Evolutionary conservation across 257 asterid species (phyloP), one percentile per base, ranked within the genome.

Genomic region (Plantago major): DNA sequence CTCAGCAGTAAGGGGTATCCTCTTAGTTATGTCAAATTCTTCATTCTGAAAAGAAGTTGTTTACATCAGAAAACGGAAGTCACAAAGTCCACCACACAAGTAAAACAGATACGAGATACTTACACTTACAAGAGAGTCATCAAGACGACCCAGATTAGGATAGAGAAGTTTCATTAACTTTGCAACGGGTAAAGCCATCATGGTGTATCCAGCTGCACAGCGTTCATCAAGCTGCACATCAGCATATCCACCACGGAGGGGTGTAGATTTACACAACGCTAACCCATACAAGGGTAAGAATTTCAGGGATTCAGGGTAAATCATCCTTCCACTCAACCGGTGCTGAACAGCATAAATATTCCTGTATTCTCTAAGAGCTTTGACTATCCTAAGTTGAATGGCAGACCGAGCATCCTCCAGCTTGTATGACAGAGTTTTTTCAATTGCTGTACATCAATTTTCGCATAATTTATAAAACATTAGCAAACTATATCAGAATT

Each of bases 261-360:
- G 80, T 46, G 76, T 78, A 67, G 97, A 87, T 76, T 84, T 93
- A 67, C 77, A 72, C 65, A 93, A 66, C 46, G 96, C 92, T 64
- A 90, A 71, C 65, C 83, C 90, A 69, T 82, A 87, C 69, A 84
- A 73, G 49, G 82, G 75, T 72, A 85, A 73, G 67, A 76, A 84
- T 76, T 87, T 85, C 54, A 90, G 76, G 12, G 99, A 87, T 56
- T 90, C 96, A 8, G 97, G 96, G 79, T 82, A 90, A 46, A 90
- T 84, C 97, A 90, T 76, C 85, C 91, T 81, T 72, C 95, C 95
- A 8, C 75, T 79, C 80, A 90, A 78, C 44, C 92, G 89, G 71
- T 90, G 96, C 75, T 90, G 97, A 60, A 85, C 97, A 53, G 99
- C 90, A 74, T 89, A 82, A 50, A 93, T 92, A 76, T 85, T 93